These are phyloP conservation scores for Porcisia hertigi DNA, from an alignment of 208 protist genomes.

Conservation along the genomic window DNA sequence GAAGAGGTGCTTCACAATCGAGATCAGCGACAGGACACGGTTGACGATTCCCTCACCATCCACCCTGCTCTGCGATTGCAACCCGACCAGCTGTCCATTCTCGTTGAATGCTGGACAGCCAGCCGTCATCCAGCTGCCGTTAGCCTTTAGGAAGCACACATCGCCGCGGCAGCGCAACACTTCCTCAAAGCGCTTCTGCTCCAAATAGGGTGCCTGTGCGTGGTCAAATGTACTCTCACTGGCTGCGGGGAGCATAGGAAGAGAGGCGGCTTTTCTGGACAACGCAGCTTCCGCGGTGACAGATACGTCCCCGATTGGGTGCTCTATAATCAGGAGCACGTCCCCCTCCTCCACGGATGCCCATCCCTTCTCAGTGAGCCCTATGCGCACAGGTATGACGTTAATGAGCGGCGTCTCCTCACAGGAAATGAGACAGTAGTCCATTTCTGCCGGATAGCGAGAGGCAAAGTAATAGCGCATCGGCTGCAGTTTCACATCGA, in stretches of 20 bases:
- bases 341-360: conserved; percentile 80
- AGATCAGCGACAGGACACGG: conserved; percentile 75
- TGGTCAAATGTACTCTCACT: conserved; percentile 2
- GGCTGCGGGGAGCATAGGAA: background rate
- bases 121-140: conserved; percentile 56
- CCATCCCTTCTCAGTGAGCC: conserved; percentile 76
- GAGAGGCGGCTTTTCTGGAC: background rate
- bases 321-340: conserved; percentile 85
- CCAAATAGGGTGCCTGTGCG: conserved; percentile 24
- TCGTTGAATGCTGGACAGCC: conserved; percentile 92
- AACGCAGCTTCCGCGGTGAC: background rate
- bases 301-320: conserved; percentile 50
- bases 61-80: conserved; percentile 79
- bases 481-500: conserved; percentile 73
- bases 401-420: conserved; percentile 72
- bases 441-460: conserved; percentile 83
- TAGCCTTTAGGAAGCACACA: conserved; percentile 78
- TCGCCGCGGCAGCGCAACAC: conserved; percentile 73
- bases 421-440: conserved; percentile 91
- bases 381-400: conserved; percentile 71
- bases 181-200: conserved; percentile 90
- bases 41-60: conserved; percentile 79
- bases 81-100: conserved; percentile 71
- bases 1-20: conserved; percentile 91
- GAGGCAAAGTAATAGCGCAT: conserved; percentile 76